Base-by-base conservation (phyloP, 805 yeast genomes). In the Spathaspora gorwiae region DNA sequence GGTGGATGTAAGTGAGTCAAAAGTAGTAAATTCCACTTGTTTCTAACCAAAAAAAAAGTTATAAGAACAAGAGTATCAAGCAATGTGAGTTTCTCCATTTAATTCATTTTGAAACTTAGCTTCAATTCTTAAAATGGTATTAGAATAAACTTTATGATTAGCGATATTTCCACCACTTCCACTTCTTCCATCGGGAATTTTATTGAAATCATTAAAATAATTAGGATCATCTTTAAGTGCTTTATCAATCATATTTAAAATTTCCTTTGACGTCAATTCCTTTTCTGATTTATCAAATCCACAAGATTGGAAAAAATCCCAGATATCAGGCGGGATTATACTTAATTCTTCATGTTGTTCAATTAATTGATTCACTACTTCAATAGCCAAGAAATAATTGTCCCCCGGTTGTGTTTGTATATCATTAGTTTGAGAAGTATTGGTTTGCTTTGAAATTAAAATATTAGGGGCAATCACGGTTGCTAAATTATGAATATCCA, bases 401-500 rank as follows among this genome's bases (percentile, higher is more conserved):
- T 88, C 94, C 35, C 92, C 80, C 2, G 69, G 57, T 36, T 63
- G 68, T 29, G 65, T 7, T 26, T 30, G 36, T 2, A 26, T 19
- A 33, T 30, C 27, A 39, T 39, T 26, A 26, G 11, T 29, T 6
- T 15, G n/a, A 26, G 12, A n/a, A 19, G 24, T 3, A 3, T 2
- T 19, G 13, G 37, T 2, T 10, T 75, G 79, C 49, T 75, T 77
- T 1, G 84, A 65, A 54, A 84, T 84, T 35, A 95, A 71, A 38
- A 94, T 83, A 57, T 90, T 94, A 1, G 99, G 99, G 0, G 97
- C 87, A 41, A 94, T 76, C 2, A 94, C 99, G 0, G 98, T 94
- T 1, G 99, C 96, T 51, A 94, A 73, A 62, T 94, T 94, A 60
- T 90, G 96, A 31, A 87, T 80, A 61, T 92, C 97, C 99, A 94